These are phyloP conservation scores for Achlya hypogyna DNA, from an alignment of 352 stramenopile genomes.

Conservation along the genomic window DNA sequence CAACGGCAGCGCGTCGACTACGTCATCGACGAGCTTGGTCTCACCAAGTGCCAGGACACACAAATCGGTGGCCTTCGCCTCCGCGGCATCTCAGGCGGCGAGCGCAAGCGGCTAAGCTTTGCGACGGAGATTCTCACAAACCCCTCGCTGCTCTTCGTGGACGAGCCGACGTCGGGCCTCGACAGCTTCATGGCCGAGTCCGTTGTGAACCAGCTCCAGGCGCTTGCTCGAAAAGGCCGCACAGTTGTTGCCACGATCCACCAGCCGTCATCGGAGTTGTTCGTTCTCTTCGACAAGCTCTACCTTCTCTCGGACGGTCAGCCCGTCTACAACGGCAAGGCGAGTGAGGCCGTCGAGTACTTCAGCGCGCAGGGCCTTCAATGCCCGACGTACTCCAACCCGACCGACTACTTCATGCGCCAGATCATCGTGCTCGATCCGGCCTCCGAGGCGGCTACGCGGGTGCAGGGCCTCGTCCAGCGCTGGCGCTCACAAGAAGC, in stretches of 20 bases:
- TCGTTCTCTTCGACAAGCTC: slow-evolving; percentile 44
- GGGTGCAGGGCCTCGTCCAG: slow-evolving; percentile 31
- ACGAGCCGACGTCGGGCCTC: slow-evolving; percentile 70
- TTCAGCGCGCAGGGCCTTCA: slow-evolving; percentile 41
- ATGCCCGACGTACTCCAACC: slow-evolving; percentile 50
- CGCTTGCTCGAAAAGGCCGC: slow-evolving; percentile 68
- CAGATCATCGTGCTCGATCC: slow-evolving; percentile 42
- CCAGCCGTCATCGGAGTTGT: slow-evolving; percentile 62
- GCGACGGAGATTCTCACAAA: slow-evolving; percentile 72
- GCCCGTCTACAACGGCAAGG: slow-evolving; percentile 49
- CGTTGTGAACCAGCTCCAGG: slow-evolving; percentile 42
- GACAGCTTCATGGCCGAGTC: slow-evolving; percentile 50
- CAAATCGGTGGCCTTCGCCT: slow-evolving; percentile 42
- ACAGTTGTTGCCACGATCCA: slow-evolving; percentile 87
- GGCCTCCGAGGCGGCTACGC: slow-evolving; percentile 26
- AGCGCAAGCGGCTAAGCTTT: slow-evolving; percentile 76
- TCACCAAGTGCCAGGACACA: slow-evolving; percentile 44
- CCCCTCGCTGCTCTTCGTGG: slow-evolving; percentile 72
- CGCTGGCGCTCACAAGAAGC: slow-evolving; percentile 24
- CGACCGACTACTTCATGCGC: slow-evolving; percentile 56
- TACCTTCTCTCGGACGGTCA: slow-evolving; percentile 44
- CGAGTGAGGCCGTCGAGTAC: slow-evolving; percentile 38
- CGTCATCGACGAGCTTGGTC: slow-evolving; percentile 48
- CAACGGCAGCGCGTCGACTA: slow-evolving; percentile 36
- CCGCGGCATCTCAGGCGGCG: slow-evolving; percentile 54